Base-by-base conservation (phyloP, 164 flowering plant species). In the Aristolochia californica region DNA sequence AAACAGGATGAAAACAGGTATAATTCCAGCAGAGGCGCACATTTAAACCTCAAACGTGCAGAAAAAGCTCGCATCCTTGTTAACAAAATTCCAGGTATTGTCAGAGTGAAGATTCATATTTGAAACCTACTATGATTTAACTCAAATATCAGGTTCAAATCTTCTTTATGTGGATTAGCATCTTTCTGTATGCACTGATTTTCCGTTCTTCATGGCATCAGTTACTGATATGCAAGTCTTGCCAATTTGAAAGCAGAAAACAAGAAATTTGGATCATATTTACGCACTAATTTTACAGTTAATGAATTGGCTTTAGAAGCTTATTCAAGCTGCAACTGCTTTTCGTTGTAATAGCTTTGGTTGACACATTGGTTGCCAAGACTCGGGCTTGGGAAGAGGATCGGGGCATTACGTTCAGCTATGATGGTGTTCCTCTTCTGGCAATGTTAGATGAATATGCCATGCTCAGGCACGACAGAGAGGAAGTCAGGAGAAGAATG, bases 371-470 rank as follows among this genome's bases (percentile, higher is more conserved):
- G 73, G 84, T 84, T 45, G 83, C 85, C 17, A 93, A 87, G 78
- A 87, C 95, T 57, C 82, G 82, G 43, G 78, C 85, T 17, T 93
- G 99, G 99, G 99, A 93, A 69, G 88, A 93, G 67, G 91, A 84
- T 5, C 90, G 70, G 43, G 86, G 81, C 58, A 69, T 76, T 21
- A 59, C 86, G 59, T 93, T 93, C 59, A 57, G 76, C 1, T 93
- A 93, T 65, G 98, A 93, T 66, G 98, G 98, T 26, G 98, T 93
- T 61, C 95, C 95, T 49, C 85, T 93, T 21, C 91, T 91, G 63
- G 87, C 83, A 22, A 82, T 84, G 98, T 76, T 93, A 43, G 98
- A 93, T 66, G 98, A 93, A 70, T 93, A 93, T 68, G 83, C 87
- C 50, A 81, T 87, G 87, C 87, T 93, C 57, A 82, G 98, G 75